Conservation (phyloP, 1,284 basidiomycete species). For the Moesziomyces parantarcticus region DNA sequence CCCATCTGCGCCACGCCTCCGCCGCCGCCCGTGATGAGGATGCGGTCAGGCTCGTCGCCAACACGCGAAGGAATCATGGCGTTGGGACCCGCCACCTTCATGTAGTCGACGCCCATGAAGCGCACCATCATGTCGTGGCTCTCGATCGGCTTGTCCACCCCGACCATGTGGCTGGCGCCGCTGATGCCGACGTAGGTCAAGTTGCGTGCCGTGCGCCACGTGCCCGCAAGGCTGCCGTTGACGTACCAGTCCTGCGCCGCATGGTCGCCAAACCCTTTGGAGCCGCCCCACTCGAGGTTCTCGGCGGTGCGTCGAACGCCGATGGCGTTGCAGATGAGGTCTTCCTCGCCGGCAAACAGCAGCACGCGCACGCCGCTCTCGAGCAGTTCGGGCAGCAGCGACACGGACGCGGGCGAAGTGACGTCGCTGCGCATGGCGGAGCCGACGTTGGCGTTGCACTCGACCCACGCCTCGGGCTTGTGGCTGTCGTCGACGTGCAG, state of each 20-base stretch:
- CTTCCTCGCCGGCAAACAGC: slow-evolving; percentile 93
- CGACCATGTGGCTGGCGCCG: slow-evolving; percentile 76
- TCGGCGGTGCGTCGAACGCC: slow-evolving; percentile 88
- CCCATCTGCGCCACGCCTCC: slow-evolving; percentile 33
- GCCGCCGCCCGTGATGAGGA: slow-evolving; percentile 53
- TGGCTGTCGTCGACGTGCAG: slow-evolving; percentile 78
- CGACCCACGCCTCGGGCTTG: slow-evolving; percentile 85
- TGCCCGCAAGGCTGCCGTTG: slow-evolving; percentile 81
- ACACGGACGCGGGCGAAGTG: slow-evolving; percentile 78
- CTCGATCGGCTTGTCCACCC: slow-evolving; percentile 86
- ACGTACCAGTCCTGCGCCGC: slow-evolving; percentile 77
- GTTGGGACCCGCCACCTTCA: slow-evolving; percentile 78
- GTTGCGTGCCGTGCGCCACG: slow-evolving; percentile 88
- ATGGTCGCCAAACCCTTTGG: slow-evolving; percentile 72
- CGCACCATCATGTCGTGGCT: slow-evolving; percentile 92
- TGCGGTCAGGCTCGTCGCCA: slow-evolving; percentile 74
- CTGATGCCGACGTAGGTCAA: slow-evolving; percentile 88
- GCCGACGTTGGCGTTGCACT: slow-evolving; percentile 82
- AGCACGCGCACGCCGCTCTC: slow-evolving; percentile 80
- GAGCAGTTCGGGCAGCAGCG: slow-evolving; percentile 81
- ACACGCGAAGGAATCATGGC: slow-evolving; percentile 80
- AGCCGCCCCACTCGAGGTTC: slow-evolving; percentile 84
- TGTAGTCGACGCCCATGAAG: slow-evolving; percentile 77
- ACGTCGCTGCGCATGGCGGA: slow-evolving; percentile 71
- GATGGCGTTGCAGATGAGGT: slow-evolving; percentile 91